Conservation (phyloP, 2,329 filamentous ascomycete species). For the Botrytis squamosa region DNA sequence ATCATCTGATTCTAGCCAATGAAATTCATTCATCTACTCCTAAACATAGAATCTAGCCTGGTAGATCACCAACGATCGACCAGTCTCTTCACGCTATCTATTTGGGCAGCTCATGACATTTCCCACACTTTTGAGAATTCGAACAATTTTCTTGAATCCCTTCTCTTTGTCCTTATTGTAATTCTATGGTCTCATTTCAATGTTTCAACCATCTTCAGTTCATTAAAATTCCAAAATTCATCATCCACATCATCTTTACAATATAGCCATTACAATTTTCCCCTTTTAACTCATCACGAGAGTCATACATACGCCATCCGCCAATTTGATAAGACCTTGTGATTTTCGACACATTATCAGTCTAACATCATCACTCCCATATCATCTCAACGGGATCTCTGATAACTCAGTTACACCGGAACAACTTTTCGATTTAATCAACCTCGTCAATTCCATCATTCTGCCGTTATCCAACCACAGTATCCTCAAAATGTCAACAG, state of each 20-base stretch:
- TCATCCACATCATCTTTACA: background rate
- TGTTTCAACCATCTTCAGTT: background rate
- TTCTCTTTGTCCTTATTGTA: background rate
- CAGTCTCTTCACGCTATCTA: background rate
- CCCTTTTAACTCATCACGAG: background rate
- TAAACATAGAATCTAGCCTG: background rate
- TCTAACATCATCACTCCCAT: background rate
- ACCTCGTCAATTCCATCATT: background rate
- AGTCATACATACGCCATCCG: background rate
- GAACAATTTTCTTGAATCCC: background rate
- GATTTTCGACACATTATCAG: background rate
- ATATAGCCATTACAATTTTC: background rate
- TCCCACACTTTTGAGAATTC: background rate
- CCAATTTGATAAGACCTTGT: background rate
- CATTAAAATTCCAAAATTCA: background rate
- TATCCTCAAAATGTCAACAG: background rate
- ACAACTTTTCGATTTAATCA: background rate
- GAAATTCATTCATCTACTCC: background rate
- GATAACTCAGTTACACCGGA: background rate
- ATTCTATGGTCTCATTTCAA: background rate
- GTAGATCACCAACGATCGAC: background rate
- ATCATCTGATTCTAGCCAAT: background rate
- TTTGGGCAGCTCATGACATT: background rate
- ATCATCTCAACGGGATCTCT: background rate
- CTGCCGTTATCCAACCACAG: background rate